These are phyloP conservation scores for Cyclotella atomus DNA, from an alignment of 108 stramenopile genomes.

Conservation along the genomic window DNA sequence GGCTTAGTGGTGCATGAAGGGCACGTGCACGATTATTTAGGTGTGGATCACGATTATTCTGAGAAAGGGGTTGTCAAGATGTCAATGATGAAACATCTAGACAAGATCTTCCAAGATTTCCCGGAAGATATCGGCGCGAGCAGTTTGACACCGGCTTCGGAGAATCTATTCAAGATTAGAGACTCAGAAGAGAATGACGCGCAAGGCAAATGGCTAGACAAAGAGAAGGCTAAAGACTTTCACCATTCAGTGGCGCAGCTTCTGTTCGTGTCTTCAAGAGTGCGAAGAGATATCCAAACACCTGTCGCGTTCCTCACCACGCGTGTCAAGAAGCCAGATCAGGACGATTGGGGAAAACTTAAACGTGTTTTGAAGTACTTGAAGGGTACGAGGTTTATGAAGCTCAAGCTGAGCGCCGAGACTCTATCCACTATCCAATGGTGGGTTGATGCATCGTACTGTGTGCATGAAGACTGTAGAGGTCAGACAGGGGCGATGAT, in stretches of 20 bases:
- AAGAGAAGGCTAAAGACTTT: not conserved
- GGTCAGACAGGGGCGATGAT: not conserved
- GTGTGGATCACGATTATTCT: conserved; percentile 10
- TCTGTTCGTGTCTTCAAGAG: not conserved
- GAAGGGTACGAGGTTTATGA: not conserved
- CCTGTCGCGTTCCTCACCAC: not conserved
- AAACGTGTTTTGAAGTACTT: not conserved
- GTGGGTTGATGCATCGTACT: not conserved
- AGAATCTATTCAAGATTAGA: not conserved
- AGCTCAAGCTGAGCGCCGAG: not conserved
- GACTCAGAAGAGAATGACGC: not conserved
- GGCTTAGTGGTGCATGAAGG: not conserved
- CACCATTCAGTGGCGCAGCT: not conserved
- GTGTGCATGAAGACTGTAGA: not conserved
- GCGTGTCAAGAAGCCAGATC: not conserved
- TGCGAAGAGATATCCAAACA: not conserved
- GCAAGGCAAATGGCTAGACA: not conserved
- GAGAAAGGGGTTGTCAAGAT: not conserved
- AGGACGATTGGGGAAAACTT: not conserved
- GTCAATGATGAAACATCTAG: not conserved
- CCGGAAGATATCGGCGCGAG: not conserved
- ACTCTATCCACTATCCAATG: not conserved
- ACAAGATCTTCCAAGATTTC: not conserved
- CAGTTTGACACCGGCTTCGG: not conserved
- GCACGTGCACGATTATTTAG: conserved; percentile 4